phyloP scores from a whole-genome alignment of 345 rosid genomes.

The Conringia planisiliqua region DNA sequence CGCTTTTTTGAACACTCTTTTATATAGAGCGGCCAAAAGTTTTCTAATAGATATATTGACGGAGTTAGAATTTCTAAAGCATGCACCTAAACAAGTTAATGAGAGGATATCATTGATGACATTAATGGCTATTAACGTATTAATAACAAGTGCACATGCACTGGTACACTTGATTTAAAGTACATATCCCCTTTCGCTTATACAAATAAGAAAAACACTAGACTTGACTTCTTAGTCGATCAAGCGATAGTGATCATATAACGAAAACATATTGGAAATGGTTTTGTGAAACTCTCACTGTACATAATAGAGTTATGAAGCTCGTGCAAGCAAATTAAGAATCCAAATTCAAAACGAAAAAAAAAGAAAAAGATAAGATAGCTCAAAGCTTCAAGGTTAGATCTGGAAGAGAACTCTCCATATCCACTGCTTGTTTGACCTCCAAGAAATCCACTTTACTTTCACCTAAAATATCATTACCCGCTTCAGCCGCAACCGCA shows the following conservation, averaged over 20 bases:
- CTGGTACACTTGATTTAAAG: background rate
- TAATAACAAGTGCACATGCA: background rate
- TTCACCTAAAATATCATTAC: slow-evolving; percentile 19
- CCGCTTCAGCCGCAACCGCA: slow-evolving; percentile 15
- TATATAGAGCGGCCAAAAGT: background rate
- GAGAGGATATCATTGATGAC: background rate
- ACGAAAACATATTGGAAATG: slow-evolving; percentile 13
- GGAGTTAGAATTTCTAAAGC: background rate
- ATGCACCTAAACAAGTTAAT: background rate
- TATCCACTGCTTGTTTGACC: slow-evolving; percentile 32
- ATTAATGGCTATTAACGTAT: background rate
- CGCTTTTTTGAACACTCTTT: background rate
- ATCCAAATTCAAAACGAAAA: slow-evolving; percentile 18
- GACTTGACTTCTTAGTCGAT: slow-evolving; percentile 3
- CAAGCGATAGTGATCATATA: background rate
- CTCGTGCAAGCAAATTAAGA: slow-evolving; percentile 29
- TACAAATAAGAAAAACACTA: slow-evolving; percentile 18
- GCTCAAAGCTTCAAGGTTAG: slow-evolving; percentile 61
- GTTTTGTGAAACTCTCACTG: slow-evolving; percentile 33
- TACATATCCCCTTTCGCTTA: background rate
- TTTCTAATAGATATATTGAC: background rate
- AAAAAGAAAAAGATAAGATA: slow-evolving; percentile 9
- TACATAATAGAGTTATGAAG: slow-evolving; percentile 27
- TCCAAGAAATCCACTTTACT: slow-evolving; percentile 37
- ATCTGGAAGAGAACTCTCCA: slow-evolving; percentile 52